A percentile compares a stretch with the other conserved stretches of the same genome.
phyloP scores from a whole-genome alignment of 768 basidiomycete species.

The Leccinellum rugosiceps region DNA sequence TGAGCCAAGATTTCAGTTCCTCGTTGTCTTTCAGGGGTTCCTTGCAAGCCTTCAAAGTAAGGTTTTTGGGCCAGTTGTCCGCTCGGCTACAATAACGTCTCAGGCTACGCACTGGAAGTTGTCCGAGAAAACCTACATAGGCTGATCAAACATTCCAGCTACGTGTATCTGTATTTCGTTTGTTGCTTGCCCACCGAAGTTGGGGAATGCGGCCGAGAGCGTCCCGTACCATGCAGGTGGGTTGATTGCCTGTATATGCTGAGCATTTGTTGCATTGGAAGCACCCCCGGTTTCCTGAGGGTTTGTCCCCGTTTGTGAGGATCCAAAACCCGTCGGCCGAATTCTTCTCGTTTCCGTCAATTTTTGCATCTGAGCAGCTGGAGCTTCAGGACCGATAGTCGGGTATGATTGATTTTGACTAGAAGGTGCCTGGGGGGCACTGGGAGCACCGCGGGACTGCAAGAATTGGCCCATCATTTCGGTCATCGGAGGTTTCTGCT shows the following conservation, averaged over 20 bases:
- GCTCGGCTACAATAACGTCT: conserved; percentile 38
- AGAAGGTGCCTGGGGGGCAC: conserved; percentile 12
- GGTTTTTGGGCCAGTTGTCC: conserved; percentile 49
- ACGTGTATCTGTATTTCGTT: conserved; percentile 39
- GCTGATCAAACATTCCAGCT: conserved; percentile 20
- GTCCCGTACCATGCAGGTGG: conserved; percentile 44
- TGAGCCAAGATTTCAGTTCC: conserved; percentile 50
- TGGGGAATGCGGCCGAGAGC: conserved; percentile 40
- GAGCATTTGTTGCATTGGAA: conserved; percentile 1
- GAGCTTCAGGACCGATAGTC: conserved; percentile 17
- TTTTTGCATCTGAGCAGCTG: conserved; percentile 46
- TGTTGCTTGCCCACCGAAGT: conserved; percentile 35
- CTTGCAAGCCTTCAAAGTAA: conserved; percentile 41
- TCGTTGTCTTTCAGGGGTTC: conserved; percentile 38
- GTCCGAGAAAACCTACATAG: conserved; percentile 32
- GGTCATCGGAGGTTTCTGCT: conserved; percentile 23
- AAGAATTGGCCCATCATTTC: conserved; percentile 29
- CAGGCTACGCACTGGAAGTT: background rate
- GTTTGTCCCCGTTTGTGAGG: conserved; percentile 16
- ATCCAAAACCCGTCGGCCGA: conserved; percentile 19
- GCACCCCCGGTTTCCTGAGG: conserved; percentile 10
- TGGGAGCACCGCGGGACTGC: conserved; percentile 23
- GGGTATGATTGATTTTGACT: conserved; percentile 10
- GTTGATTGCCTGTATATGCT: conserved; percentile 8
- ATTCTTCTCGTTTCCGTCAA: conserved; percentile 44